Percentiles rank a stretch among this genome's conserved stretches.
phyloP scores from a whole-genome alignment of 768 basidiomycete genomes.

The Mycena rosella region DNA sequence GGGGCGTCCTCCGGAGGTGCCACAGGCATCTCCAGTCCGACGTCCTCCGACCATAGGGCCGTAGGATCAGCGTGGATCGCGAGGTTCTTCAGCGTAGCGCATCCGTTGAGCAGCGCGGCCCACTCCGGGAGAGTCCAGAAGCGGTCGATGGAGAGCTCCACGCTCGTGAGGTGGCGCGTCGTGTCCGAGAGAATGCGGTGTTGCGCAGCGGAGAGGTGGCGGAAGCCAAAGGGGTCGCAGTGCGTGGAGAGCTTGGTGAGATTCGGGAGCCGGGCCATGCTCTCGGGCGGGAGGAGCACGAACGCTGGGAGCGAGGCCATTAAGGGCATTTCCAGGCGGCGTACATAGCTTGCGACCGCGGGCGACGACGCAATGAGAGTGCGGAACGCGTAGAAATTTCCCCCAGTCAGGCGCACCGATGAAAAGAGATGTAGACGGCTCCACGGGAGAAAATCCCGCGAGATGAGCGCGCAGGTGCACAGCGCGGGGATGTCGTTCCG shows the following conservation, averaged over 20 bases:
- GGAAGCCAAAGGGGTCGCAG: slow-evolving; percentile 31
- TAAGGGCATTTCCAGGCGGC: slow-evolving; percentile 20
- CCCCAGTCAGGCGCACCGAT: slow-evolving; percentile 20
- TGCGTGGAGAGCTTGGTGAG: slow-evolving; percentile 25
- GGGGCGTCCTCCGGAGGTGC: not conserved
- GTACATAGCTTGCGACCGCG: slow-evolving; percentile 17
- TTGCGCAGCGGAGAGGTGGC: slow-evolving; percentile 17
- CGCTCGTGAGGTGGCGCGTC: slow-evolving; percentile 6
- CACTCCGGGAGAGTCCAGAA: slow-evolving; percentile 27
- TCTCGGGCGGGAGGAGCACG: slow-evolving; percentile 19
- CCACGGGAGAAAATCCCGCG: slow-evolving; percentile 15
- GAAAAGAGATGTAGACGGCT: slow-evolving; percentile 23
- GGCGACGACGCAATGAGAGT: slow-evolving; percentile 23
- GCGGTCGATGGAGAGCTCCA: slow-evolving; percentile 13
- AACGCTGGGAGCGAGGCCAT: not conserved
- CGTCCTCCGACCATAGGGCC: too few species aligned
- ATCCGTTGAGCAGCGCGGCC: slow-evolving; percentile 31
- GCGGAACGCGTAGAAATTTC: slow-evolving; percentile 29
- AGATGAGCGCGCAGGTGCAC: slow-evolving; percentile 23
- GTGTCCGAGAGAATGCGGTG: not conserved
- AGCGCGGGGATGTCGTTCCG: slow-evolving; percentile 2
- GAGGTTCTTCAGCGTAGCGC: slow-evolving; percentile 11
- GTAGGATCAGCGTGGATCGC: not conserved
- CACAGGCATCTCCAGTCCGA: not conserved
- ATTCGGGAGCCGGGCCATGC: slow-evolving; percentile 9